A percentile compares a stretch with the other conserved stretches of the same genome.
Evolutionary conservation across 176 grass and related monocot species (phyloP).

Genomic region (Zoysia pacifica): DNA sequence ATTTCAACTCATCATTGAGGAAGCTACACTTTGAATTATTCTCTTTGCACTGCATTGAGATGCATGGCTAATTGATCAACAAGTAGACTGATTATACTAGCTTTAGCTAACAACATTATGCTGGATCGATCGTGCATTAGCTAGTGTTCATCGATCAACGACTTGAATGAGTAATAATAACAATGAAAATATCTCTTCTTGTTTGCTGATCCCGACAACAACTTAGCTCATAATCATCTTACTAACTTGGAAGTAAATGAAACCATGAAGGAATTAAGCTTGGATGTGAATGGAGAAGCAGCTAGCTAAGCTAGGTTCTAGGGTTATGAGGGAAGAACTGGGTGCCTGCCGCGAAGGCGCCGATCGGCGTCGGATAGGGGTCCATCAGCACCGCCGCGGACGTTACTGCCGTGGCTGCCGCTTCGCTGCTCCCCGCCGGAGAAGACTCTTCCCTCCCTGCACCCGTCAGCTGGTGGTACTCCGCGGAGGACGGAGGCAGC

Average conservation of each 20-base stretch:
- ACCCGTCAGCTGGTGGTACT: slow-evolving; percentile 57
- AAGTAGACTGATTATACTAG: neutral
- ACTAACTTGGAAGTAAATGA: slow-evolving; percentile 40
- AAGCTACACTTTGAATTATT: slow-evolving; percentile 45
- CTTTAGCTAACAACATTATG: slow-evolving; percentile 51
- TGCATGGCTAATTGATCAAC: slow-evolving; percentile 29
- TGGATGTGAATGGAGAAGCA: slow-evolving; percentile 34
- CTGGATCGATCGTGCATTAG: slow-evolving; percentile 23
- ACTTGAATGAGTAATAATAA: slow-evolving; percentile 27
- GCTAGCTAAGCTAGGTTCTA: slow-evolving; percentile 58
- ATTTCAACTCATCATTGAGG: slow-evolving; percentile 25
- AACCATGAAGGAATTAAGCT: slow-evolving; percentile 51
- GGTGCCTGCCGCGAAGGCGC: slow-evolving; percentile 90
- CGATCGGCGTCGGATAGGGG: slow-evolving; percentile 90
- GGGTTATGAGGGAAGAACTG: slow-evolving; percentile 99
- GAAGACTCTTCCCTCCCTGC: slow-evolving; percentile 61
- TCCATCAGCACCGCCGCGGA: slow-evolving; percentile 76
- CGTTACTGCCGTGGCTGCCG: slow-evolving; percentile 33
- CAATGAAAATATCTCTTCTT: slow-evolving; percentile 29
- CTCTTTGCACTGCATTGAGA: slow-evolving; percentile 41
- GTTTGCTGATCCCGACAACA: slow-evolving; percentile 25
- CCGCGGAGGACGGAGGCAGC: slow-evolving; percentile 40
- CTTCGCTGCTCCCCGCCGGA: slow-evolving; percentile 61
- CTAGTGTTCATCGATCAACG: slow-evolving; percentile 37
- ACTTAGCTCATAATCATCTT: slow-evolving; percentile 36